Evolutionary conservation across 352 stramenopile genomes (phyloP), one percentile per base, ranked within the genome.

Genomic region (Thalassiosira exigua): DNA sequence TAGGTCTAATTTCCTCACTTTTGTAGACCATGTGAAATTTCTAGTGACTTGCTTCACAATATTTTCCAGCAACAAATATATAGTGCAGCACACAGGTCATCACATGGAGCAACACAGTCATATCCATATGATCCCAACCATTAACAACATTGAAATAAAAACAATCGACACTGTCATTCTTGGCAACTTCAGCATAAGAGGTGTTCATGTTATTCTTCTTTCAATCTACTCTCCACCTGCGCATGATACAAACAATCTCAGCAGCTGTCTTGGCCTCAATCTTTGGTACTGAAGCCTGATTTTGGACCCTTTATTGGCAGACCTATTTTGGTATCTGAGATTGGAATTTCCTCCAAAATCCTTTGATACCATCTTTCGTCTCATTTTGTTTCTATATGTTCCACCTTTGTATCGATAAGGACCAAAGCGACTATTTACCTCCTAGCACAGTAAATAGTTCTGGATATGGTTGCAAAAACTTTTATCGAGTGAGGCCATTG

Each of bases 1-100:
- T 9, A 62, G 9, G n/a, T 75, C 66, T 21, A 21, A 32, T 21
- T 51, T 75, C 52, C 36, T 26, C 7, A 42, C 12, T 4, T 36
- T 59, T 3, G 52, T 57, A 41, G 22, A 12, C 21, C 46, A 22
- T 4, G 52, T 50, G 5, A 33, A 36, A 44, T 56, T 53, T 50
- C 66, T 75, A 1, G 53, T 66, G 1, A 58, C 66, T 65, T 75
- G 66, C 21, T 46, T 48, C 22, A 75, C 7, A 11, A 36, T 67
- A 57, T 75, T 51, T 14, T 58, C 4, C 36, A 75, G n/a, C n/a
- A 48, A 21, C 65, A 56, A 12, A 75, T 24, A 36, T 52, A 29
- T 26, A 75, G 26, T 48, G 66, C 41, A 3, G 57, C 66, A 12
- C 22, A 26, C 41, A 48, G 24, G 21, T 56, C 33, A 30, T 19